These are phyloP conservation scores for Teunomyces tritomae DNA, from an alignment of 805 yeast species.

Conservation along the genomic window DNA sequence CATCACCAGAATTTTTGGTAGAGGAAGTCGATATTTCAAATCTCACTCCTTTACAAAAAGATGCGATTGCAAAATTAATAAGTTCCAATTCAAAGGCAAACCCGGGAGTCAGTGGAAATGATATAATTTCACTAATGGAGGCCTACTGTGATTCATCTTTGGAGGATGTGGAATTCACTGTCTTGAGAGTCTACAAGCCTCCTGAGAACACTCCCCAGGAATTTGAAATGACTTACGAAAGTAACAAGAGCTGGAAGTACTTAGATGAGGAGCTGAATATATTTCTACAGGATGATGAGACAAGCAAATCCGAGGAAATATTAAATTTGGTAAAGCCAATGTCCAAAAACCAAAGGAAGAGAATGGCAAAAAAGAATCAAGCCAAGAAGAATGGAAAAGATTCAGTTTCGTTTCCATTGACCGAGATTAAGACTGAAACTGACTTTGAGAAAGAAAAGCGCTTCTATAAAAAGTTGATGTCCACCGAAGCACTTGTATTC, in stretches of 20 bases:
- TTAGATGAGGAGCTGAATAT: slow-evolving; percentile 1
- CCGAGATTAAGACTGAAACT: neutral
- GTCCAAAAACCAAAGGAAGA: slow-evolving; percentile 2
- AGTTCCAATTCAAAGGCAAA: neutral
- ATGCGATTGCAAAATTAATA: neutral
- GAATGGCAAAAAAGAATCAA: neutral
- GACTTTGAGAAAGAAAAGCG: slow-evolving; percentile 2
- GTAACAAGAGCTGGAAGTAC: slow-evolving; percentile 1
- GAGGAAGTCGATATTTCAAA: neutral
- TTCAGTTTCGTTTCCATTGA: neutral
- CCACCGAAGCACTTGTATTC: slow-evolving; percentile 41
- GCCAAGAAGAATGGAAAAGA: neutral
- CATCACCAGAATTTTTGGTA: neutral
- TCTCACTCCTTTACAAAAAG: neutral
- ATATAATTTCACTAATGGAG: slow-evolving; percentile 4
- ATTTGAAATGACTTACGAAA: slow-evolving; percentile 3
- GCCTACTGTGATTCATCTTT: neutral
- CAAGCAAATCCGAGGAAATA: neutral
- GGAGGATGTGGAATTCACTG: neutral
- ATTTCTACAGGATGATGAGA: neutral
- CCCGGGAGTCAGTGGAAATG: slow-evolving; percentile 1
- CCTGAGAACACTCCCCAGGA: neutral
- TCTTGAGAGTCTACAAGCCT: slow-evolving; percentile 4
- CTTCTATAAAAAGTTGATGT: slow-evolving; percentile 29
- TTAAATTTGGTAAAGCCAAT: neutral